Percentiles rank a stretch among this genome's conserved stretches.
Evolutionary conservation across 768 basidiomycete species (phyloP).

Genomic region (Tricholomella constricta): DNA sequence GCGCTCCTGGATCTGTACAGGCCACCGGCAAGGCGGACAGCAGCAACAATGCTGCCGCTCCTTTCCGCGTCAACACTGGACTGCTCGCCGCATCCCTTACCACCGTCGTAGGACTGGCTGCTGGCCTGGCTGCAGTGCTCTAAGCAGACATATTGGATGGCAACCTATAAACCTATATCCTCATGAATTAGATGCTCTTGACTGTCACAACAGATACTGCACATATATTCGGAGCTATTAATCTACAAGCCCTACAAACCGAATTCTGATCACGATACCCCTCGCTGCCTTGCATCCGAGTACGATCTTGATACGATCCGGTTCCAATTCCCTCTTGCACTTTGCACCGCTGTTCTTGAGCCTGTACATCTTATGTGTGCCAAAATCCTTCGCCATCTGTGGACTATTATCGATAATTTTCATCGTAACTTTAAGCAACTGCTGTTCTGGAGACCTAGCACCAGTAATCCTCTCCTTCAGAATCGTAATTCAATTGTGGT

Average conservation of each 20-base stretch:
- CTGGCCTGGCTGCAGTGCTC: slow-evolving; percentile 17
- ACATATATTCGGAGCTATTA: slow-evolving; percentile 3
- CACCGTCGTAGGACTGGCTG: slow-evolving; percentile 16
- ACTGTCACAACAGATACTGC: slow-evolving; percentile 9
- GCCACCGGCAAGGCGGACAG: slow-evolving; percentile 21
- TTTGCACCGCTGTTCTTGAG: neutral
- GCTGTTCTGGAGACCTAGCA: neutral
- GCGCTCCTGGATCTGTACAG: slow-evolving; percentile 35
- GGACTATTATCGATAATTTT: neutral
- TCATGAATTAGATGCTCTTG: slow-evolving; percentile 11
- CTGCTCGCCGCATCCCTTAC: slow-evolving; percentile 12
- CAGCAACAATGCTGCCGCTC: slow-evolving; percentile 5
- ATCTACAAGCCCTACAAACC: slow-evolving; percentile 2
- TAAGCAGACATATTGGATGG: neutral
- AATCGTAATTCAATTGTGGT: neutral
- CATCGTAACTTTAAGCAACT: neutral
- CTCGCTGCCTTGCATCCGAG: too few species aligned
- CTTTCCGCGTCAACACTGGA: slow-evolving; percentile 8
- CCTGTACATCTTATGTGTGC: neutral
- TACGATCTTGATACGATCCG: too few species aligned
- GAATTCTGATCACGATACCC: slow-evolving; percentile 16
- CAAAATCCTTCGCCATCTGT: slow-evolving; percentile 3
- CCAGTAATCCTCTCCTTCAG: neutral
- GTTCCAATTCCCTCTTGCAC: too few species aligned
- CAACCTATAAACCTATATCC: neutral